Conservation (phyloP, 176 grass and related monocot species). For the Miscanthus lutarioriparius region DNA sequence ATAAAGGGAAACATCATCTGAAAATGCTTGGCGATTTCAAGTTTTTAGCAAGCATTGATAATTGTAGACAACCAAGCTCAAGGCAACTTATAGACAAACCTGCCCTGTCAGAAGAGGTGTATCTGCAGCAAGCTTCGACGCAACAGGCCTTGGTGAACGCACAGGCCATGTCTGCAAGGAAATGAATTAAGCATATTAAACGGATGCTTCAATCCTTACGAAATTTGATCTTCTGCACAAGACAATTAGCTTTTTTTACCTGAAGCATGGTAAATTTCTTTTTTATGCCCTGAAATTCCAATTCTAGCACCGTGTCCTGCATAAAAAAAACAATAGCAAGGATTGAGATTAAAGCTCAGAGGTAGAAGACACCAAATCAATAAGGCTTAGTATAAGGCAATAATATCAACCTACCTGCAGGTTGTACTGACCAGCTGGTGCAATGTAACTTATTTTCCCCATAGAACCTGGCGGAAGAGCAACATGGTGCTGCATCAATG, state of each 20-base stretch:
- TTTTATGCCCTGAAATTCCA: constrained; percentile 87
- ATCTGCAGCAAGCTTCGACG: constrained; percentile 79
- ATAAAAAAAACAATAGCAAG: neutral
- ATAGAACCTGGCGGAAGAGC: neutral
- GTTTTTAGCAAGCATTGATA: neutral
- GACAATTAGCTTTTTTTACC: neutral
- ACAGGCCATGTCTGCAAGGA: constrained; percentile 70
- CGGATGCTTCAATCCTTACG: too few species aligned
- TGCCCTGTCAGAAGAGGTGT: constrained; percentile 89
- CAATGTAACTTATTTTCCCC: neutral
- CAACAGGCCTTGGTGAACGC: constrained; percentile 83
- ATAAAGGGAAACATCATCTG: constrained; percentile 6
- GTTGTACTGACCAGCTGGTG: neutral
- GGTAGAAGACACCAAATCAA: too few species aligned
- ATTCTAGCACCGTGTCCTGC: constrained; percentile 79
- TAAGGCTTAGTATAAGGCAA: neutral
- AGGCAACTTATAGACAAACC: constrained; percentile 39
- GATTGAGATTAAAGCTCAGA: too few species aligned
- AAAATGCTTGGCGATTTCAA: constrained; percentile 14
- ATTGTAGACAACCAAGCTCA: neutral
- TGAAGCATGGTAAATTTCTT: constrained; percentile 88
- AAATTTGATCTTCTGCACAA: too few species aligned
- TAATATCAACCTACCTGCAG: neutral
- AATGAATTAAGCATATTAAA: too few species aligned
- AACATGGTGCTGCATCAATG: too few species aligned